Evolutionary conservation across 2,329 filamentous ascomycete genomes (phyloP).

Genomic region (Pyrenophora graminea): DNA sequence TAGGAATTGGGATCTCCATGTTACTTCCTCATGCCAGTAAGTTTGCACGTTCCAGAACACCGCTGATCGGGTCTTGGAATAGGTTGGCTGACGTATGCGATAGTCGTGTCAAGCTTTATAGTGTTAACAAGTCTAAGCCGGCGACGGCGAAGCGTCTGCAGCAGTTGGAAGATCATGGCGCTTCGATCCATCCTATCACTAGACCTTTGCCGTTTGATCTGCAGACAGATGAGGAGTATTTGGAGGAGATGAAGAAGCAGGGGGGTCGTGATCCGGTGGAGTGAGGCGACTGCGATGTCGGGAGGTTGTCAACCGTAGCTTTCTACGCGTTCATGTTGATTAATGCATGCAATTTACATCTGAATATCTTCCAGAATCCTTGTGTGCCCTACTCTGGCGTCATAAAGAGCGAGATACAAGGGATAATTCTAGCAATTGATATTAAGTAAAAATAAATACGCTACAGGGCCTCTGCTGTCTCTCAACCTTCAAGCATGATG

Average conservation of each 20-base stretch:
- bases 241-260: constrained; percentile 47
- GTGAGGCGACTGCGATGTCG: constrained; percentile 22
- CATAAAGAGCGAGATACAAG: no score
- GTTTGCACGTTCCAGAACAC: neutral
- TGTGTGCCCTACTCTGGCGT: no score
- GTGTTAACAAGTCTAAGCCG: constrained; percentile 60
- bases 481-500: no score
- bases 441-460: no score
- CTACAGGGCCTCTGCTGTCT: no score
- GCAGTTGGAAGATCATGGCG: constrained; percentile 55
- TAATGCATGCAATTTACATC: no score
- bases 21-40: constrained; percentile 64
- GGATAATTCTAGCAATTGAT: no score
- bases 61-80: no score
- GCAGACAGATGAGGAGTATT: constrained; percentile 56
- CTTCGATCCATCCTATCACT: constrained; percentile 60
- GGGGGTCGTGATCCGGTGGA: constrained; percentile 51
- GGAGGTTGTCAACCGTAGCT: no score
- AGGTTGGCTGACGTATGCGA: neutral
- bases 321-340: no score
- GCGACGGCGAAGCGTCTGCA: constrained; percentile 57
- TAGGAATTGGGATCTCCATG: constrained; percentile 70
- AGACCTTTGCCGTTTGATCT: constrained; percentile 57
- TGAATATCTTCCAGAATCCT: no score
- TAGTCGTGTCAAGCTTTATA: constrained; percentile 57